Evolutionary conservation across 768 basidiomycete species (phyloP).

Genomic region (Leccinum longicurvipes): DNA sequence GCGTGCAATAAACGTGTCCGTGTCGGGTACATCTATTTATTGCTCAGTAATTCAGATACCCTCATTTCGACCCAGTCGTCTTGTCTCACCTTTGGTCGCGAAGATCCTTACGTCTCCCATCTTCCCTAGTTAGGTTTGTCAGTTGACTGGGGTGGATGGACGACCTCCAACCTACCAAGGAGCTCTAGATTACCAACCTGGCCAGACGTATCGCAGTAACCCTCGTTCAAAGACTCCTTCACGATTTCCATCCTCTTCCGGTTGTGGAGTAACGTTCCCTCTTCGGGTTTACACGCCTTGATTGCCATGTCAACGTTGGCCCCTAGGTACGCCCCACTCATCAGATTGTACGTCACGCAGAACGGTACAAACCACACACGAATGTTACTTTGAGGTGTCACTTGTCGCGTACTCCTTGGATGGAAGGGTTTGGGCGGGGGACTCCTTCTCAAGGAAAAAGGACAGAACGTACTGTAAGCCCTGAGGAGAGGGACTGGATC

Average conservation of each 20-base stretch:
- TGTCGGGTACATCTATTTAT: slow-evolving; percentile 53
- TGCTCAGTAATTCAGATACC: not conserved
- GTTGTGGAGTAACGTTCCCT: slow-evolving; percentile 57
- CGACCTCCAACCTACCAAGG: slow-evolving; percentile 44
- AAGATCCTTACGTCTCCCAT: slow-evolving; percentile 64
- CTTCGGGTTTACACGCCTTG: slow-evolving; percentile 69
- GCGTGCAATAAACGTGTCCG: slow-evolving; percentile 44
- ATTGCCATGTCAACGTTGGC: slow-evolving; percentile 73
- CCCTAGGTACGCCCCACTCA: slow-evolving; percentile 18
- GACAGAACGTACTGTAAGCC: slow-evolving; percentile 16
- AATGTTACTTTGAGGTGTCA: slow-evolving; percentile 44
- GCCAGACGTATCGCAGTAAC: slow-evolving; percentile 79
- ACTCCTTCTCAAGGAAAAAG: not conserved
- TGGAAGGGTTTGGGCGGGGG: not conserved
- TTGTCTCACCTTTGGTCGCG: slow-evolving; percentile 51
- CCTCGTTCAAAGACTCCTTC: slow-evolving; percentile 72
- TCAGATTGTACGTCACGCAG: not conserved
- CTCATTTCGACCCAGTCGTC: not conserved
- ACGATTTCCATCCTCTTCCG: slow-evolving; percentile 66
- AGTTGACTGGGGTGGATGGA: not conserved
- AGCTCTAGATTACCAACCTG: slow-evolving; percentile 54
- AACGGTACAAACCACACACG: slow-evolving; percentile 26
- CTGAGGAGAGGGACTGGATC: slow-evolving; percentile 14
- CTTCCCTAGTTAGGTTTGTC: slow-evolving; percentile 40
- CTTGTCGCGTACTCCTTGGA: slow-evolving; percentile 21